Evolutionary conservation across 805 yeast species (phyloP).

Genomic region (Diddensiella transvaalensis): DNA sequence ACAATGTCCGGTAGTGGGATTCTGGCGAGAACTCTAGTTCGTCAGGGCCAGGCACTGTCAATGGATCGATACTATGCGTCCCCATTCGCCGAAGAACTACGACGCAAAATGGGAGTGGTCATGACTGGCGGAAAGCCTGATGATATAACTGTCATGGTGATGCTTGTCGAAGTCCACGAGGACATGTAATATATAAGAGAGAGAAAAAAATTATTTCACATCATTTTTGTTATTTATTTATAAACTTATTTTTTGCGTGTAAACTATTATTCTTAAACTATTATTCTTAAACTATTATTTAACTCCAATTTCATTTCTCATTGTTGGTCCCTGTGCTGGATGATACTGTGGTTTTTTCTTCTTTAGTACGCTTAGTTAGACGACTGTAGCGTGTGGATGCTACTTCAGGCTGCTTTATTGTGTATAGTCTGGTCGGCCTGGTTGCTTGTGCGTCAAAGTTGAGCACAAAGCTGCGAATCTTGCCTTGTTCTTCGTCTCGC

Average conservation of each 20-base stretch:
- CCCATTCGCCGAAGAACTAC: conserved; percentile 78
- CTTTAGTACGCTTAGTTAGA: too few species aligned
- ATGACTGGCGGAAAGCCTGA: conserved; percentile 94
- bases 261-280: too few species aligned
- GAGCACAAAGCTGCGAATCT: conserved; percentile 35
- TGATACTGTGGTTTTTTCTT: too few species aligned
- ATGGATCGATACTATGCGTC: conserved; percentile 72
- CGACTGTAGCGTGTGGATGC: conserved; percentile 15
- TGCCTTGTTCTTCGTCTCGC: conserved; percentile 50
- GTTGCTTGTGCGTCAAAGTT: conserved; percentile 6
- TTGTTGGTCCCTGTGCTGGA: too few species aligned
- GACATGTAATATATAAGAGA: not conserved
- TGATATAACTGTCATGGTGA: conserved; percentile 81
- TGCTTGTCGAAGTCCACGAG: conserved; percentile 45
- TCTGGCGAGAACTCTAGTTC: conserved; percentile 55
- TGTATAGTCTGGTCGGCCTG: conserved; percentile 1
- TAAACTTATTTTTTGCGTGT: not conserved
- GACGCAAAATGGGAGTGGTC: conserved; percentile 59
- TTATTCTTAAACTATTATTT: too few species aligned
- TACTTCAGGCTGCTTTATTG: conserved; percentile 18
- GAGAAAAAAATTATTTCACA: not conserved
- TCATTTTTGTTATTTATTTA: not conserved
- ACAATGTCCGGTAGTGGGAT: conserved; percentile 37
- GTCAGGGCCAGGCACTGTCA: conserved; percentile 64
- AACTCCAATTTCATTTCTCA: too few species aligned